Evolutionary conservation across 768 basidiomycete genomes (phyloP).

Genomic region (Boletales sp.): DNA sequence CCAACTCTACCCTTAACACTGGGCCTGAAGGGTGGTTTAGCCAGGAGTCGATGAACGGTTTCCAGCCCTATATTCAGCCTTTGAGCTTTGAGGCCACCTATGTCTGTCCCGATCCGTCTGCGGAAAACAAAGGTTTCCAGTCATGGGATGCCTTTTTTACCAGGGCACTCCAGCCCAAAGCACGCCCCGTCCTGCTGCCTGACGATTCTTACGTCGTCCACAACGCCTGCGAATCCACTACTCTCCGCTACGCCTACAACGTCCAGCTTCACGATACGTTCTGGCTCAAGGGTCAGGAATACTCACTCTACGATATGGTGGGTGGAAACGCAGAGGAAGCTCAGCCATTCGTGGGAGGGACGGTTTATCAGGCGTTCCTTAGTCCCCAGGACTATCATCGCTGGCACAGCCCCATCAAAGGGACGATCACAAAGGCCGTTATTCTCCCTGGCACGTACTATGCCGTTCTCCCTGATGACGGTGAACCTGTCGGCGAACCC

Average conservation of each 20-base stretch:
- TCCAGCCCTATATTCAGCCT: background rate
- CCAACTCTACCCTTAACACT: background rate
- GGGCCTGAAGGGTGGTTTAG: background rate
- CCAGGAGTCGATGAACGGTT: background rate
- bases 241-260: constrained; percentile 33
- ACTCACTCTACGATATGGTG: constrained; percentile 56
- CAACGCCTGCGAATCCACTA: constrained; percentile 52
- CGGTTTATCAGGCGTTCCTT: constrained; percentile 56
- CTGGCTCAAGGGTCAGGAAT: constrained; percentile 57
- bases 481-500: background rate
- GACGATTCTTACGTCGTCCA: constrained; percentile 32
- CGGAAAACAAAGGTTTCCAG: background rate
- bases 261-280: constrained; percentile 44
- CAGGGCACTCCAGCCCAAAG: constrained; percentile 30
- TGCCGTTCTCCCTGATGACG: constrained; percentile 9
- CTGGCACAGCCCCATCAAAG: constrained; percentile 56
- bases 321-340: constrained; percentile 27
- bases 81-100: background rate
- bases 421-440: constrained; percentile 34
- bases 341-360: constrained; percentile 43
- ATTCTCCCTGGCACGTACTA: constrained; percentile 23
- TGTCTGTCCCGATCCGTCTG: background rate
- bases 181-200: constrained; percentile 34
- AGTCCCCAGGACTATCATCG: constrained; percentile 52
- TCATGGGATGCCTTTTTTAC: constrained; percentile 57